These are phyloP conservation scores for Botrytis fabae DNA, from an alignment of 2,329 filamentous ascomycete species.

Conservation along the genomic window DNA sequence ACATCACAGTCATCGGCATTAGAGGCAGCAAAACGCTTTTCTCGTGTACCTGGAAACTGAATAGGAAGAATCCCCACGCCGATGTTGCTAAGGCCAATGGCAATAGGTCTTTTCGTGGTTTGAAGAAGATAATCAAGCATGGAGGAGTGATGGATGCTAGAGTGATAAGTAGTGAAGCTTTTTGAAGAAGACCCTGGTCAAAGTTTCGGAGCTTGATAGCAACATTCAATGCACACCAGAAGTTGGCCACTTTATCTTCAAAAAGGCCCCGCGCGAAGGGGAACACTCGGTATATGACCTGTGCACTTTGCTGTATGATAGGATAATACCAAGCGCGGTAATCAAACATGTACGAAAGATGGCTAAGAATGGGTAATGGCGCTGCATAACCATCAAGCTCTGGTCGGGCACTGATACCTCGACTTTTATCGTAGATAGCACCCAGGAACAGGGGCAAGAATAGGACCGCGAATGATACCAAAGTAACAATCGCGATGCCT, in stretches of 20 bases:
- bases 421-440: slow-evolving; percentile 66
- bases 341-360: slow-evolving; percentile 60
- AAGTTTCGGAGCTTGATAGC: slow-evolving; percentile 83
- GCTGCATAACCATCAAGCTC: slow-evolving; percentile 59
- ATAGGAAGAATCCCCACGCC: slow-evolving; percentile 96
- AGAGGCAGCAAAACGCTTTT: slow-evolving; percentile 93
- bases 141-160: slow-evolving; percentile 74
- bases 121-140: slow-evolving; percentile 75
- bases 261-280: slow-evolving; percentile 95
- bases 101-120: slow-evolving; percentile 73
- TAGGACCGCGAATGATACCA: slow-evolving; percentile 71
- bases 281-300: slow-evolving; percentile 89
- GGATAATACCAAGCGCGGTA: slow-evolving; percentile 71
- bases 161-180: slow-evolving; percentile 72
- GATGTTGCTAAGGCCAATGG: slow-evolving; percentile 79
- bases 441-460: slow-evolving; percentile 75
- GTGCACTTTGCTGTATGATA: slow-evolving; percentile 72
- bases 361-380: slow-evolving; percentile 61
- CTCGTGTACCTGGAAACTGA: slow-evolving; percentile 97
- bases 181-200: slow-evolving; percentile 70
- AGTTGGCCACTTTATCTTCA: slow-evolving; percentile 98
- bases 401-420: slow-evolving; percentile 58
- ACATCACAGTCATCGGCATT: slow-evolving; percentile 86
- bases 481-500: slow-evolving; percentile 72
- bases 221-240: slow-evolving; percentile 93